phyloP scores from a whole-genome alignment of 345 rosid genomes.

The Eucalyptus paniculata region DNA sequence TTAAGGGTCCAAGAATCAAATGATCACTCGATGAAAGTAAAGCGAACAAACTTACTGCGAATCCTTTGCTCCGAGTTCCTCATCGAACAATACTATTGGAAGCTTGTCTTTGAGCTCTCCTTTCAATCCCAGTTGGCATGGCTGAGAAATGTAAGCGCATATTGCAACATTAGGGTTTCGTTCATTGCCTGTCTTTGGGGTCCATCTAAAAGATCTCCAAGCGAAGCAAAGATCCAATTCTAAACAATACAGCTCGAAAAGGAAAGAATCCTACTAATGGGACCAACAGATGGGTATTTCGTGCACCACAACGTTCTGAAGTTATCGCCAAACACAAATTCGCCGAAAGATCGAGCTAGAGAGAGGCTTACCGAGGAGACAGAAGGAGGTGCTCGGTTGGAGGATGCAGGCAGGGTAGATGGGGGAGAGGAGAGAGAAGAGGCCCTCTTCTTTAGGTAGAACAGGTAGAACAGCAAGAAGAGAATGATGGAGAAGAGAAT shows the following conservation, averaged over 20 bases:
- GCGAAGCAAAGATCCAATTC: neutral
- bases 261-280: neutral
- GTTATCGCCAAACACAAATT: neutral
- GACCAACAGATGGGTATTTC: neutral
- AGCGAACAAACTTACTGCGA: slow-evolving; percentile 56
- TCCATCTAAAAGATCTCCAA: neutral
- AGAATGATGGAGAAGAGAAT: slow-evolving; percentile 88
- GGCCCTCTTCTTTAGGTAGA: slow-evolving; percentile 92
- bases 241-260: neutral
- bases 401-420: slow-evolving; percentile 30
- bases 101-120: slow-evolving; percentile 54
- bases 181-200: neutral
- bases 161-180: neutral
- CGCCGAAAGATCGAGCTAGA: neutral
- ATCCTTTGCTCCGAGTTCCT: slow-evolving; percentile 56
- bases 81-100: slow-evolving; percentile 59
- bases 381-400: slow-evolving; percentile 24
- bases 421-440: slow-evolving; percentile 26
- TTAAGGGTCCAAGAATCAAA: neutral
- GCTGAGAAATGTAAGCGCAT: slow-evolving; percentile 7
- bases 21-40: neutral
- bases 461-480: slow-evolving; percentile 75
- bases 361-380: slow-evolving; percentile 31
- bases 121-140: slow-evolving; percentile 44
- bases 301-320: neutral